Percentiles rank a stretch among this genome's conserved stretches.
Conservation (phyloP, 2,329 filamentous ascomycete species). For the Delphinella strobiligena region DNA sequence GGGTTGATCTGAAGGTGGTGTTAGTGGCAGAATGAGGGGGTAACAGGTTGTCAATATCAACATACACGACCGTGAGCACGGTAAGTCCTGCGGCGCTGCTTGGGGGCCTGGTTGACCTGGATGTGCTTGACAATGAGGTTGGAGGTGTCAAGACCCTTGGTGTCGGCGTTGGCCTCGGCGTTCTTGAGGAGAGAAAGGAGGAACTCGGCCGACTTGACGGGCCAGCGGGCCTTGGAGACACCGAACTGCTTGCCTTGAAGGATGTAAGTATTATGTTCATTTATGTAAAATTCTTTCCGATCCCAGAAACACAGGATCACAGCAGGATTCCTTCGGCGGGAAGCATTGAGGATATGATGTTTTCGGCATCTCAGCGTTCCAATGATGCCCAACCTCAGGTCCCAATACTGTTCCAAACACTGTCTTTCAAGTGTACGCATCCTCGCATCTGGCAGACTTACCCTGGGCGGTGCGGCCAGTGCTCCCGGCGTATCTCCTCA, state of each 20-base stretch:
- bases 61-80: constrained; percentile 99
- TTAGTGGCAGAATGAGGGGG: constrained; percentile 7
- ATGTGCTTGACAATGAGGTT: constrained; percentile 99
- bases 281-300: too few relatives aligned
- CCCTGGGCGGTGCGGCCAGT: constrained; percentile 95
- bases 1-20: constrained; percentile 72
- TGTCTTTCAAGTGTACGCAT: constrained; percentile 20
- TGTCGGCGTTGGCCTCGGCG: constrained; percentile 91
- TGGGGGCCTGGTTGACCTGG: constrained; percentile 99
- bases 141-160: constrained; percentile 93
- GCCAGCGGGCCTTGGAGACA: constrained; percentile 96
- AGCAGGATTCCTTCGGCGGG: too few relatives aligned
- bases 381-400: too few relatives aligned
- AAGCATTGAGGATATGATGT: too few relatives aligned
- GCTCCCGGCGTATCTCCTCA: constrained; percentile 93
- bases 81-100: constrained; percentile 98
- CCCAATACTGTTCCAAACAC: too few relatives aligned
- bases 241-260: constrained; percentile 95
- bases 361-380: too few relatives aligned
- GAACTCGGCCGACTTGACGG: constrained; percentile 98
- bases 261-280: constrained; percentile 20
- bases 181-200: constrained; percentile 95
- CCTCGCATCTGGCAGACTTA: constrained; percentile 45
- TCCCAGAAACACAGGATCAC: too few relatives aligned
- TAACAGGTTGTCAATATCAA: constrained; percentile 20